phyloP scores from a whole-genome alignment of 306 rosid genomes.

The Alnus glutinosa region DNA sequence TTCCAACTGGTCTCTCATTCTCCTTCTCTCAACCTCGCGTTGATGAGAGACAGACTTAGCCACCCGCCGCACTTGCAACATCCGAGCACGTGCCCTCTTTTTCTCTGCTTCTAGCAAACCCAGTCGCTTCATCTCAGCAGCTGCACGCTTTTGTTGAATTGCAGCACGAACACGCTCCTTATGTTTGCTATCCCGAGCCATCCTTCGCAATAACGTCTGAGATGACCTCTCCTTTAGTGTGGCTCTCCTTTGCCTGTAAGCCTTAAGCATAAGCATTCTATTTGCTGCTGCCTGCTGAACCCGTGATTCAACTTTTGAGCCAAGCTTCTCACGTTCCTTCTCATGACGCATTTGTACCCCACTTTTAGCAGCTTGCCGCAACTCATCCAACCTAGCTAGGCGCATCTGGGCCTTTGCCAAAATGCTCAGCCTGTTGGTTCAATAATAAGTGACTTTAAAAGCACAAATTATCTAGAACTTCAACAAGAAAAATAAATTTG shows the following conservation, averaged over 20 bases:
- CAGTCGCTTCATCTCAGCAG: constrained; percentile 86
- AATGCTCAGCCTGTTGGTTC: constrained; percentile 68
- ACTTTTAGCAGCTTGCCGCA: constrained; percentile 90
- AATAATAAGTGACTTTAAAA: constrained; percentile 27
- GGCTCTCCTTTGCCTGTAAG: constrained; percentile 82
- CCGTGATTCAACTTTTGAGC: constrained; percentile 76
- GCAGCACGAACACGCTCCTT: constrained; percentile 91
- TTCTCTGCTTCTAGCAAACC: constrained; percentile 83
- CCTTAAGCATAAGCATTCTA: constrained; percentile 80
- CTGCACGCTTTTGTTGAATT: constrained; percentile 77
- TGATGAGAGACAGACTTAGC: constrained; percentile 80
- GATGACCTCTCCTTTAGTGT: constrained; percentile 83
- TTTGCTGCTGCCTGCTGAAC: constrained; percentile 89
- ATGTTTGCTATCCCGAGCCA: constrained; percentile 79
- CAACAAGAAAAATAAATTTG: not conserved
- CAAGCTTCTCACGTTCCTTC: constrained; percentile 69
- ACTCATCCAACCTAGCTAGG: constrained; percentile 72
- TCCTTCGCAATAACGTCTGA: constrained; percentile 71
- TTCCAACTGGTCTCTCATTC: constrained; percentile 77
- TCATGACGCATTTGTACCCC: constrained; percentile 70
- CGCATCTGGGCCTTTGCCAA: constrained; percentile 82
- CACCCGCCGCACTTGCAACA: constrained; percentile 69
- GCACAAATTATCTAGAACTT: not conserved
- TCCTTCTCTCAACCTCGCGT: constrained; percentile 87
- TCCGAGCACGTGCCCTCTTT: constrained; percentile 75